Conservation (phyloP, 768 basidiomycete genomes). For the Boletus reticuloceps region DNA sequence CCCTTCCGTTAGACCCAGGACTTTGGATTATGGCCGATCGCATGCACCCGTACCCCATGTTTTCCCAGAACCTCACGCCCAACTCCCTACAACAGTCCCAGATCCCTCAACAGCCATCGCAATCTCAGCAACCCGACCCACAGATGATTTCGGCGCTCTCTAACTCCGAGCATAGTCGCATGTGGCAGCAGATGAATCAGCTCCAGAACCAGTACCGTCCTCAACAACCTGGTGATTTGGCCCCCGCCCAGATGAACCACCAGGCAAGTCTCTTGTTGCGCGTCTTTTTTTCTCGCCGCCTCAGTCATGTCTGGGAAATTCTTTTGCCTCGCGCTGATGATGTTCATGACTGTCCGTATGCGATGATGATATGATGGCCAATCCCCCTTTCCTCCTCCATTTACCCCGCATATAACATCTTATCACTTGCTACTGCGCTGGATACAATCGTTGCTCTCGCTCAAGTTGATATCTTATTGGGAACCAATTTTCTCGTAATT, state of each 20-base stretch:
- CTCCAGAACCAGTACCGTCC: slow-evolving; percentile 42
- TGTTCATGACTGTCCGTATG: slow-evolving; percentile 9
- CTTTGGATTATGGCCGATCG: slow-evolving; percentile 62
- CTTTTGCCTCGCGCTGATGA: slow-evolving; percentile 10
- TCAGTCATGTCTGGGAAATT: slow-evolving; percentile 16
- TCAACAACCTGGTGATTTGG: slow-evolving; percentile 41
- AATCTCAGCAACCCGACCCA: slow-evolving; percentile 41
- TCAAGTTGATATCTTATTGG: slow-evolving; percentile 3
- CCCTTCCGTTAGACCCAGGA: slow-evolving; percentile 23
- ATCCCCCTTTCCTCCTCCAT: slow-evolving; percentile 16
- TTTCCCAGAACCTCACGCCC: slow-evolving; percentile 46
- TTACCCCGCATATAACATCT: slow-evolving; percentile 10
- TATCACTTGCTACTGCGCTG: slow-evolving; percentile 7
- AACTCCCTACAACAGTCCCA: slow-evolving; percentile 41
- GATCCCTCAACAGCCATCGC: slow-evolving; percentile 44
- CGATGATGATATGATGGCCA: slow-evolving; percentile 14
- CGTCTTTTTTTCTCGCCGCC: slow-evolving; percentile 10
- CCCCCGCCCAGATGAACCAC: slow-evolving; percentile 37
- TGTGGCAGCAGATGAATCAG: slow-evolving; percentile 60
- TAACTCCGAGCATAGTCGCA: slow-evolving; percentile 50
- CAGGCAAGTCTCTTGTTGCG: slow-evolving; percentile 42
- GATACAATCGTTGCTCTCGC: background rate
- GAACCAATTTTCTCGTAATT: slow-evolving; percentile 10
- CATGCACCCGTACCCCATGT: slow-evolving; percentile 52
- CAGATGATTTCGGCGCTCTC: slow-evolving; percentile 39